Evolutionary conservation across 257 asterid genomes (phyloP).

Genomic region (Jacaranda mimosifolia): DNA sequence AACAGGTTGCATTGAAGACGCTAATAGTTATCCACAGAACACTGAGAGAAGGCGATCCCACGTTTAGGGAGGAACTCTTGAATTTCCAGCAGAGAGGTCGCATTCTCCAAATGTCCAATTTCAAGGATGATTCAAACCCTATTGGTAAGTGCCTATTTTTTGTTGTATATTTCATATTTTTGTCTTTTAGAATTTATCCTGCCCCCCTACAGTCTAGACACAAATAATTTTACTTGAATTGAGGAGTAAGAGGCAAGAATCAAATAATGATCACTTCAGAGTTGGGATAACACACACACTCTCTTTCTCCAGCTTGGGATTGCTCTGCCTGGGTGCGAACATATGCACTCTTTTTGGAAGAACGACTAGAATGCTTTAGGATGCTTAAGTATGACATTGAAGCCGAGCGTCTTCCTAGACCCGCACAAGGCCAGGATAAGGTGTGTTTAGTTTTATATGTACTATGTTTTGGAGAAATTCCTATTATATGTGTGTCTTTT

Average conservation of each 20-base stretch:
- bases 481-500: neutral
- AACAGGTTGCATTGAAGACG: slow-evolving; percentile 95
- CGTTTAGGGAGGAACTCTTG: slow-evolving; percentile 88
- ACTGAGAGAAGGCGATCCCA: slow-evolving; percentile 96
- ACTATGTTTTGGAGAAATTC: neutral
- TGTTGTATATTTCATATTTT: neutral
- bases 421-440: slow-evolving; percentile 88
- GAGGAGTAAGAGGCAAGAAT: slow-evolving; percentile 25
- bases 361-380: slow-evolving; percentile 95
- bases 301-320: slow-evolving; percentile 83
- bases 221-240: neutral
- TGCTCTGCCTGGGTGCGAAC: slow-evolving; percentile 97
- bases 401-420: slow-evolving; percentile 91
- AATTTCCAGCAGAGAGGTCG: slow-evolving; percentile 94
- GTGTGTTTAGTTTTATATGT: slow-evolving; percentile 43
- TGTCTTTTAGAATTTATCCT: neutral
- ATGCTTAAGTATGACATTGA: slow-evolving; percentile 90
- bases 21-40: slow-evolving; percentile 88
- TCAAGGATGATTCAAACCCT: slow-evolving; percentile 98
- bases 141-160: slow-evolving; percentile 57
- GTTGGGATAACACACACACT: slow-evolving; percentile 11
- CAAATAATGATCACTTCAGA: slow-evolving; percentile 21
- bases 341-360: slow-evolving; percentile 94
- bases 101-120: slow-evolving; percentile 86
- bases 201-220: neutral